phyloP scores from a whole-genome alignment of 768 basidiomycete genomes.

The Russula dissimulans region DNA sequence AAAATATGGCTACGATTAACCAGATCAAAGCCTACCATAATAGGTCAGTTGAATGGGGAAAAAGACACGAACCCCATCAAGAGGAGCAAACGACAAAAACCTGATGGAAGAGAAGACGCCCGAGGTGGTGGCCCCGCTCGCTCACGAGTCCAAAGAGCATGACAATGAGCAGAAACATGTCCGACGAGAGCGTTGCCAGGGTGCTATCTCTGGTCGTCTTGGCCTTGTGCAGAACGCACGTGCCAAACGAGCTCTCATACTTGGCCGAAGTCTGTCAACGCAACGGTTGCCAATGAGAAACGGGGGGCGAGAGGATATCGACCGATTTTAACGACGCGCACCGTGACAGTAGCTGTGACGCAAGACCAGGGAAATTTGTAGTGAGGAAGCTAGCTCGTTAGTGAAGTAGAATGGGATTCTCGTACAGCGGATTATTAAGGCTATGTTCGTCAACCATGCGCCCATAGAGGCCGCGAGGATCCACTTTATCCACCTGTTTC shows the following conservation, averaged over 20 bases:
- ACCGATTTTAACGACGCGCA: neutral
- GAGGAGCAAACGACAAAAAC: neutral
- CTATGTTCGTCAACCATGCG: constrained; percentile 6
- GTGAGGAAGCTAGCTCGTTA: neutral
- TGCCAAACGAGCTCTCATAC: neutral
- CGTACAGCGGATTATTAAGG: constrained; percentile 13
- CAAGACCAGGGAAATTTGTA: no score
- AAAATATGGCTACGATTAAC: constrained; percentile 5
- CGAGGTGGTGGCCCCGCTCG: constrained; percentile 13
- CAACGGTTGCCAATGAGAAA: neutral
- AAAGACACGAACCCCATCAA: neutral
- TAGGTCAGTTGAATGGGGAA: neutral
- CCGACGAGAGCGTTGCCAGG: neutral
- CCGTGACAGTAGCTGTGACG: neutral
- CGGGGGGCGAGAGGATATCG: neutral
- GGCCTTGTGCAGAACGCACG: neutral
- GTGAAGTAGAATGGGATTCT: neutral
- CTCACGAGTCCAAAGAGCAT: constrained; percentile 9
- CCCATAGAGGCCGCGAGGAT: neutral
- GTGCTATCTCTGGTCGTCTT: neutral
- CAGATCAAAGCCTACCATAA: constrained; percentile 9
- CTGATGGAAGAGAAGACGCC: constrained; percentile 15
- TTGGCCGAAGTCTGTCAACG: neutral
- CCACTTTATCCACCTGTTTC: neutral
- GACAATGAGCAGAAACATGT: constrained; percentile 2